Percentiles rank a stretch among this genome's conserved stretches.
These are phyloP conservation scores for Rhodosporidiobolus odoratus DNA, from an alignment of 768 basidiomycete species.

Conservation along the genomic window DNA sequence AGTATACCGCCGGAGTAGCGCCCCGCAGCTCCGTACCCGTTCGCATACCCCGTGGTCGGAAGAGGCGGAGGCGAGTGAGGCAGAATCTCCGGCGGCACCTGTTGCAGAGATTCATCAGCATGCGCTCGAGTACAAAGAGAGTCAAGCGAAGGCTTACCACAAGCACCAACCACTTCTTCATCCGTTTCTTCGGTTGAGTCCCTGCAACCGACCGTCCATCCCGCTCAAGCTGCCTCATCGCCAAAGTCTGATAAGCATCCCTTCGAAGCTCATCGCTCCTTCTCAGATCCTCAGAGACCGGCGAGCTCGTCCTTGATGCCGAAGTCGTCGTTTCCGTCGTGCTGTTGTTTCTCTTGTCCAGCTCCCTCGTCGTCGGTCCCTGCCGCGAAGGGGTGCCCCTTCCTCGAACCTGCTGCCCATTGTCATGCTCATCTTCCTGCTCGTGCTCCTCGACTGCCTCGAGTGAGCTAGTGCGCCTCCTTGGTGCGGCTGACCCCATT, in stretches of 20 bases:
- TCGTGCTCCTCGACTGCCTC: background rate
- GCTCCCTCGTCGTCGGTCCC: background rate
- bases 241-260: background rate
- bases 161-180: constrained; percentile 18
- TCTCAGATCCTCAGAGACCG: background rate
- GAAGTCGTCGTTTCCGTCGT: background rate
- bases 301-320: background rate
- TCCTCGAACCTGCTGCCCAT: background rate
- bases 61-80: constrained; percentile 23
- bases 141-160: constrained; percentile 2
- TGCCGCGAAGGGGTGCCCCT: background rate
- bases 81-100: constrained; percentile 10
- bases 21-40: constrained; percentile 7
- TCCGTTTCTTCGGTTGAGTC: background rate
- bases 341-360: background rate
- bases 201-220: background rate
- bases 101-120: background rate
- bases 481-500: no score
- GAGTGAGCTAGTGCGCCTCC: background rate
- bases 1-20: constrained; percentile 16
- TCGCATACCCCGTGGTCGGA: background rate
- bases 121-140: fast-evolving
- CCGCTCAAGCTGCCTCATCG: background rate
- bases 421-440: background rate
- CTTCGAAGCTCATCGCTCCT: background rate